Conservation (phyloP, 805 yeast species). For the Starmerella scarabaei region DNA sequence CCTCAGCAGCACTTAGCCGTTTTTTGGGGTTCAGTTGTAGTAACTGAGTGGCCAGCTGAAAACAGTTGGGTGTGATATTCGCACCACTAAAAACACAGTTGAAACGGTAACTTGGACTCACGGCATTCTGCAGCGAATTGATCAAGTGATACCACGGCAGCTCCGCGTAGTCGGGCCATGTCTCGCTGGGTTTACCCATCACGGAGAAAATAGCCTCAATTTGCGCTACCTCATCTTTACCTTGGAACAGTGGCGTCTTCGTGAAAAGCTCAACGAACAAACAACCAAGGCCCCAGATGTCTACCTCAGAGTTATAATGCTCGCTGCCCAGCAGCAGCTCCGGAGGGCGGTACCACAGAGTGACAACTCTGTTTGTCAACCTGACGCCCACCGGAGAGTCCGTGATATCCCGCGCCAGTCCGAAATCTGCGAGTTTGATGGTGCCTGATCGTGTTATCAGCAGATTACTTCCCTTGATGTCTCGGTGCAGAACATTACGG, state of each 20-base stretch:
- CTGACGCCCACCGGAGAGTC: conserved; percentile 36
- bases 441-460: conserved; percentile 60
- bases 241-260: conserved; percentile 68
- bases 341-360: conserved; percentile 96
- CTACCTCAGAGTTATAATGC: conserved; percentile 79
- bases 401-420: conserved; percentile 50
- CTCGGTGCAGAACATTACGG: conserved; percentile 58
- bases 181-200: conserved; percentile 75
- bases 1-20: conserved; percentile 56
- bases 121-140: conserved; percentile 36
- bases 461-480: conserved; percentile 88
- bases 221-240: conserved; percentile 78
- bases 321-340: conserved; percentile 85
- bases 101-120: conserved; percentile 25
- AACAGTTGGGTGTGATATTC: conserved; percentile 33
- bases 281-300: conserved; percentile 96
- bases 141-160: conserved; percentile 91
- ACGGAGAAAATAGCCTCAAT: conserved; percentile 59
- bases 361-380: conserved; percentile 89
- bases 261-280: conserved; percentile 69
- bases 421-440: conserved; percentile 89
- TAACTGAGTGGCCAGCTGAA: conserved; percentile 51
- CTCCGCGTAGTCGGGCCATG: conserved; percentile 67
- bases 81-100: conserved; percentile 30
- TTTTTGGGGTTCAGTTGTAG: conserved; percentile 54